Base-by-base conservation (phyloP, 2,329 filamentous ascomycete species). In the Sclerotinia borealis region DNA sequence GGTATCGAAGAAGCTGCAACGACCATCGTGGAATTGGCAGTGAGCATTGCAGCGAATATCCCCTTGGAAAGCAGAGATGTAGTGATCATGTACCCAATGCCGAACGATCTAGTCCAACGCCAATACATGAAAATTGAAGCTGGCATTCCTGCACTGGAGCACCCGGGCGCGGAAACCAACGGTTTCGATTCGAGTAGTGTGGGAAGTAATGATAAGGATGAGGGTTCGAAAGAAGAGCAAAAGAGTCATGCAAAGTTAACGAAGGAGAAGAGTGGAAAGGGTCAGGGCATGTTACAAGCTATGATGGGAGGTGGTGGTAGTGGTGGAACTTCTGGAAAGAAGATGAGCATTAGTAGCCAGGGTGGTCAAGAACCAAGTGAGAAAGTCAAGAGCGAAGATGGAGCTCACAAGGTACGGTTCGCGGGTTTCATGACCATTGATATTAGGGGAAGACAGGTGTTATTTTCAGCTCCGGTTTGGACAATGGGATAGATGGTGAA, bases 51-150 rank as follows among this genome's bases (percentile, higher is more conserved):
- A 0, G 85, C 88, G 64, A 96, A 97, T 74, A 78, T 98, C 51
- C 93, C 95, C 0, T 78, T 96, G 45, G 95, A 99, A 77, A 95
- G 91, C 69, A 86, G 95, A 67, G 95, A 98, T 72, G 91, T 99
- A 19, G 87, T 86, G 49, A 89, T 99, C 65, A 86, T 89, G 66
- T 97, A 96, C 74, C 92, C 93, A 59, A 78, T 88, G 63, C 93
- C 95, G 0, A 90, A 91, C 49, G 84, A 89, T 50, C 75, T 81
- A 48, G 81, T 98, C 63, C 81, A 88, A 65, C 79, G 85, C 2
- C 83, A 88, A 5, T 81, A 90, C 67, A 97, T 98, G 93, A 96
- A 96, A 72, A 78, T 92, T 4, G 95, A 98, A 74, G 76, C 77
- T 13, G 81, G 81, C 0, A 78, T 93, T 41, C 89, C 89, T 1